Base-by-base conservation (phyloP, 164 flowering plant genomes). In the Pachysandra terminalis region DNA sequence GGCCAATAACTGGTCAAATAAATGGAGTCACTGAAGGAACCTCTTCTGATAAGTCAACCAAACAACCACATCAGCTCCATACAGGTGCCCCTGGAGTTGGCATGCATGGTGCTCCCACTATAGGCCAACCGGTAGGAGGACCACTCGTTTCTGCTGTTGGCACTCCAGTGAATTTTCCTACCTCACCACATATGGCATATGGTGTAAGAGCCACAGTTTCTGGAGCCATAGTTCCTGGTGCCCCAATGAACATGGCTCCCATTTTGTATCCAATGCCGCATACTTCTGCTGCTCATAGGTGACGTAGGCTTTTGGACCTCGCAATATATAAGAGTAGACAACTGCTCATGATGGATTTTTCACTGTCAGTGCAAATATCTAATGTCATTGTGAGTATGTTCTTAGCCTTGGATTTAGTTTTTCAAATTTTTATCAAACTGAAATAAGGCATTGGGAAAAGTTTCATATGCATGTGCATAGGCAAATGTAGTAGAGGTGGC, bases 91-190 rank as follows among this genome's bases (percentile, higher is more conserved):
- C 85, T 0, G 87, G 84, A 17, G 83, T 83, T 15, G 81, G 79
- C 53, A 70, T 87, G 65, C 90, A 87, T 67, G 92, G 92, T 26
- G 28, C 83, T 57, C 78, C 92, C 35, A 81, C 93, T 12, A 84
- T 91, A 0, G 96, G 96, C 25, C 97, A 91, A 70, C 96, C 97
- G 5, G 65, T 91, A 28, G 93, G 92, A 26, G 89, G 93, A 23
- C 88, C 91, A 21, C 85, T 87, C 21, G 89, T 85, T 52, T 83
- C 97, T n/a, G 96, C 97, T 1, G 90, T 92, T 19, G 95, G 95
- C 59, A 92, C 94, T 3, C 97, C 97, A 2, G 90, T 92, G 27
- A 87, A 75, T 74, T 89, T 89, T 69, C 76, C 92, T 32, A 69
- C 82, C 13, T 85, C 86, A 27, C 60, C 81, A 58, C 98, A 90